Evolutionary conservation across 176 grass and related monocot genomes (phyloP), one percentile per base, ranked within the genome.

Genomic region (Calamus simplicifolius): DNA sequence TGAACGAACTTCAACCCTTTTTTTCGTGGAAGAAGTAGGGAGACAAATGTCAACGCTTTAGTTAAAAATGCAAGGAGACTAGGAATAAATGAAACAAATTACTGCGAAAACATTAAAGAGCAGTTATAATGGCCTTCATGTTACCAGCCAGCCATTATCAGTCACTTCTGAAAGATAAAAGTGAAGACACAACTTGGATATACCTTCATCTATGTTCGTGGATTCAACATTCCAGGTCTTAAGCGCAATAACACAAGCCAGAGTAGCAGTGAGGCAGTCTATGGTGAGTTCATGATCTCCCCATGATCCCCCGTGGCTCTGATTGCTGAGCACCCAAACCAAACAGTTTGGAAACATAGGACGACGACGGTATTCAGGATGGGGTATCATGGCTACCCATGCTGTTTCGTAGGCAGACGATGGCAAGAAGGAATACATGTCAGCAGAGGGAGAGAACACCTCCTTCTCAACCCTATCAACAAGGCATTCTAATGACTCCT

Each of bases 301-400:
- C 62, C 62, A 64, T 43, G 50, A 64, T 21, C 62, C 62, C 2
- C 18, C 62, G 5, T 51, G 6, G 5, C 38, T 51, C 62, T 64
- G 62, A 21, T 51, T 64, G 15, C 13, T 2, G 48, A 64, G 43
- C 10, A 64, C 27, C 62, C 48, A 64, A 21, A 3, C 14, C 23
- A 64, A 3, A 49, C 48, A 64, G 5, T 28, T 38, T 8, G 62
- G 48, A 6, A 64, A 64, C 62, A 64, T 50, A 14, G 62, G 62
- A 16, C 62, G 48, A 26, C 13, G 6, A 25, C 25, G 25, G 8
- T 10, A 1, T 43, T 19, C 18, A 14, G 35, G 18, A 5, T 5
- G 7, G 10, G 31, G 48, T 17, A 27, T 26, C 48, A 64, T 28
- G 23, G 62, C 62, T 35, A 35, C 31, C 31, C 31, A 43, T 10